Evolutionary conservation across 192 early-diverging fungal genomes (phyloP).

Genomic region (Coemansia sp.): DNA sequence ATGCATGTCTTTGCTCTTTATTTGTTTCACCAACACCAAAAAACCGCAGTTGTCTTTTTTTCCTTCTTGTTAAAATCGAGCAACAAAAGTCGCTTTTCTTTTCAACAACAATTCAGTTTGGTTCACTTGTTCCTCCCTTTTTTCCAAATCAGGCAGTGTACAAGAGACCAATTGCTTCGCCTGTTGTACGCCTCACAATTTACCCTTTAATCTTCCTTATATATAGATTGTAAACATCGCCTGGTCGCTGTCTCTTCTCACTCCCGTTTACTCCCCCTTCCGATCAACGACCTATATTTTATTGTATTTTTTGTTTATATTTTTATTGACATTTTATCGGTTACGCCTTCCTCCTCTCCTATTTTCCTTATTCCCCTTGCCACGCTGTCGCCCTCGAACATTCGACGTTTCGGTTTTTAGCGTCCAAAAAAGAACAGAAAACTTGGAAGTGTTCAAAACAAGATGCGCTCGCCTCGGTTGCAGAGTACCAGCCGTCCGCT

Average conservation of each 20-base stretch:
- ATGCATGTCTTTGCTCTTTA: neutral
- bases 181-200: constrained; percentile 1
- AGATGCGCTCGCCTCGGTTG: constrained; percentile 2
- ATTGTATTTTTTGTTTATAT: neutral
- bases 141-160: constrained; percentile 9
- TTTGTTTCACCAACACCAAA: neutral
- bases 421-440: too few relatives aligned
- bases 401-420: neutral
- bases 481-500: constrained; percentile 3
- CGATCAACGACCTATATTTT: neutral
- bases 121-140: neutral
- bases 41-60: neutral
- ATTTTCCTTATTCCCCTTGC: neutral
- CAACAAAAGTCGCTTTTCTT: neutral
- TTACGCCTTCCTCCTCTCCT: neutral
- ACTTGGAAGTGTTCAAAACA: neutral
- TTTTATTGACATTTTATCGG: neutral
- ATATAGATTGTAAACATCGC: constrained; percentile 4
- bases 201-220: constrained; percentile 5
- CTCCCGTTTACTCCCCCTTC: neutral
- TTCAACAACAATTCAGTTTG: neutral
- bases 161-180: neutral
- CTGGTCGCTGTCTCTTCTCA: neutral
- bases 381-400: neutral
- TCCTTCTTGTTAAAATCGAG: neutral